These are phyloP conservation scores for Tardiomyces depauwii DNA, from an alignment of 1,139 yeast genomes.

Conservation along the genomic window DNA sequence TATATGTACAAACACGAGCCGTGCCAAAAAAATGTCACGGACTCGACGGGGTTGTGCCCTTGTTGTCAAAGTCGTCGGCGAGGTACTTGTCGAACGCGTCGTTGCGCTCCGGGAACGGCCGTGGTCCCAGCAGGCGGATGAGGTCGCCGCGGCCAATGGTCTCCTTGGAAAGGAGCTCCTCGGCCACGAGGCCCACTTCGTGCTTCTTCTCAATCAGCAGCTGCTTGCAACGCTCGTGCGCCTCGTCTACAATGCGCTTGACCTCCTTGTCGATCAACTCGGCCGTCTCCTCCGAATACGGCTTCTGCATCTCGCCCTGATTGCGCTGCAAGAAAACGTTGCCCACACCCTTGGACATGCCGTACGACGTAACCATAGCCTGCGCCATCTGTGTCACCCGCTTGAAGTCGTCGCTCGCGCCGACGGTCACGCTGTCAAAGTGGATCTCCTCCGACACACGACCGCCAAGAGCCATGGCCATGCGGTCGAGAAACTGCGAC, in stretches of 20 bases:
- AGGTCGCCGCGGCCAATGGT: slow-evolving; percentile 84
- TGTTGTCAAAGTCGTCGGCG: slow-evolving; percentile 8
- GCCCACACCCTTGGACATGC: slow-evolving; percentile 84
- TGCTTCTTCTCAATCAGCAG: slow-evolving; percentile 54
- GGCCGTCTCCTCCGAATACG: slow-evolving; percentile 84
- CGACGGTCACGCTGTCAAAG: slow-evolving; percentile 83
- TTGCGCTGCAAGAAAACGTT: slow-evolving; percentile 67
- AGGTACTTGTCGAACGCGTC: slow-evolving; percentile 88
- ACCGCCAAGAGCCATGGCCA: slow-evolving; percentile 96
- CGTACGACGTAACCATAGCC: slow-evolving; percentile 82
- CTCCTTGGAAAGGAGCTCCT: slow-evolving; percentile 72
- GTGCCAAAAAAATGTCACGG: too few species aligned
- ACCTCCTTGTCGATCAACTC: slow-evolving; percentile 72
- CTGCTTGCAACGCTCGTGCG: slow-evolving; percentile 56
- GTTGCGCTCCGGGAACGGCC: slow-evolving; percentile 78
- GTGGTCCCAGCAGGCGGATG: slow-evolving; percentile 74
- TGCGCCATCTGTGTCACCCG: slow-evolving; percentile 89
- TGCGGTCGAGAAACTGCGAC: slow-evolving; percentile 70
- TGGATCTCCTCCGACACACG: slow-evolving; percentile 91
- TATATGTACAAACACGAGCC: too few species aligned
- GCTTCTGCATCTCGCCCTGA: slow-evolving; percentile 54
- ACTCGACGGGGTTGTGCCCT: neutral
- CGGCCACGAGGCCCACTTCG: slow-evolving; percentile 77
- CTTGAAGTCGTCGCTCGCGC: slow-evolving; percentile 93
- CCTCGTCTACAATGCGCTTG: slow-evolving; percentile 65